These are phyloP conservation scores for Xerocomellus chrysenteron DNA, from an alignment of 768 basidiomycete genomes.

Conservation along the genomic window DNA sequence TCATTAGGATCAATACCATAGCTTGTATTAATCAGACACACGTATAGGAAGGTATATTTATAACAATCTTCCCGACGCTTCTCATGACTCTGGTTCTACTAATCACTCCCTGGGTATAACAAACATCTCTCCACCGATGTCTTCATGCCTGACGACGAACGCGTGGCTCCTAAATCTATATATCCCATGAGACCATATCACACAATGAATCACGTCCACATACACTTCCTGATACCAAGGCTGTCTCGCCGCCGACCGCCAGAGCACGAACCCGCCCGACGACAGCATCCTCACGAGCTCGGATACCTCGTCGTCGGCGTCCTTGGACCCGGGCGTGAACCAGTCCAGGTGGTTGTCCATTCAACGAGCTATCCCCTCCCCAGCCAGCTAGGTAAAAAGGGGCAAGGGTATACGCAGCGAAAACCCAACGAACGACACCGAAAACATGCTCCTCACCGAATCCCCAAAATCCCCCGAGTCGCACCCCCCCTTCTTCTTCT, in stretches of 20 bases:
- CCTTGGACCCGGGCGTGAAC: constrained; percentile 48
- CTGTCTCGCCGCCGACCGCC: constrained; percentile 60
- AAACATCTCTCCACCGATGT: too few relatives aligned
- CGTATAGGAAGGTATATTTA: too few relatives aligned
- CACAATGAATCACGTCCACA: not conserved
- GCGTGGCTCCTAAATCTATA: constrained; percentile 50
- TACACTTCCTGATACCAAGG: constrained; percentile 66
- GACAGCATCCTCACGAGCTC: constrained; percentile 58
- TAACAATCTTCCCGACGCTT: too few relatives aligned
- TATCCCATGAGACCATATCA: not conserved
- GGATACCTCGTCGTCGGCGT: constrained; percentile 51
- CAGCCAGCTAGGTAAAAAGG: not conserved
- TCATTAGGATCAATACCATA: too few relatives aligned
- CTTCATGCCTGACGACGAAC: constrained; percentile 41
- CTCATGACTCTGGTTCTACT: too few relatives aligned
- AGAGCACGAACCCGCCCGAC: constrained; percentile 60
- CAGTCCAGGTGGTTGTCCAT: constrained; percentile 65
- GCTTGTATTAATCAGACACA: too few relatives aligned
- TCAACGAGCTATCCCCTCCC: not conserved
- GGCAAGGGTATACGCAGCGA: not conserved
- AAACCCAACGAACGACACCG: not conserved
- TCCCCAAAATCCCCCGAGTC: too few relatives aligned
- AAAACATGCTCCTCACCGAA: constrained; percentile 24
- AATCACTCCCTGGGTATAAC: too few relatives aligned
- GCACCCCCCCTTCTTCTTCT: constrained; percentile 33